These are phyloP conservation scores for Cetradonia linearis DNA, from an alignment of 495 filamentous ascomycete species.

Conservation along the genomic window DNA sequence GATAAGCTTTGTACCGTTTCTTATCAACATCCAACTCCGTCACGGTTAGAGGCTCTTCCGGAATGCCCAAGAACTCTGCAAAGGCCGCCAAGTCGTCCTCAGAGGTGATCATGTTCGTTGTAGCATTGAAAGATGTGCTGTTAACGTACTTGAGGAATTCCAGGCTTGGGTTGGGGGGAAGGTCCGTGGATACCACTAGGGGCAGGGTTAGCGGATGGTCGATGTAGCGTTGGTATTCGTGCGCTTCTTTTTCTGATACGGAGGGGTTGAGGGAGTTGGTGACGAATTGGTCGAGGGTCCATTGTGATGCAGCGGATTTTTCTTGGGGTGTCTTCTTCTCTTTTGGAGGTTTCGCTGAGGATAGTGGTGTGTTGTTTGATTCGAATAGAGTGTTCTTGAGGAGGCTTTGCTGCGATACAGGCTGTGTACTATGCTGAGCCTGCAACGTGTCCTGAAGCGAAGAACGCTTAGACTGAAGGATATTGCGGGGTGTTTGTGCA, in stretches of 20 bases:
- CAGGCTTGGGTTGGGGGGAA: constrained; percentile 43
- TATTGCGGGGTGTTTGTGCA: neutral
- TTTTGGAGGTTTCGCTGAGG: constrained; percentile 6
- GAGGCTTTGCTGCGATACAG: constrained; percentile 34
- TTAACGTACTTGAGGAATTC: constrained; percentile 71
- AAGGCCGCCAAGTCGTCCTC: constrained; percentile 70
- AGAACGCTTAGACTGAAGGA: constrained; percentile 4
- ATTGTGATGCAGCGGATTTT: constrained; percentile 65
- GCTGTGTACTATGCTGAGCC: constrained; percentile 29
- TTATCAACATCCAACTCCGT: constrained; percentile 71
- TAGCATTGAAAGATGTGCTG: constrained; percentile 28
- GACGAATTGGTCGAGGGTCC: constrained; percentile 79
- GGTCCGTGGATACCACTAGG: constrained; percentile 69
- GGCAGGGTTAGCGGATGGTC: constrained; percentile 82
- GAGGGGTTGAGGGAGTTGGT: constrained; percentile 68
- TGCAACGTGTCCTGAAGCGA: constrained; percentile 37
- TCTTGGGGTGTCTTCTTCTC: constrained; percentile 32
- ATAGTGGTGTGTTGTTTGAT: neutral
- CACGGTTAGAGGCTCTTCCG: constrained; percentile 80
- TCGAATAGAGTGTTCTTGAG: constrained; percentile 33
- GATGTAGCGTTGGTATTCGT: constrained; percentile 86
- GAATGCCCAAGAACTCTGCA: constrained; percentile 60
- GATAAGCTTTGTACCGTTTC: constrained; percentile 92
- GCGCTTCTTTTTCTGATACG: constrained; percentile 60
- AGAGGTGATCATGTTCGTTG: constrained; percentile 29